Base-by-base conservation (phyloP, 306 rosid species). In the Myrica gale region DNA sequence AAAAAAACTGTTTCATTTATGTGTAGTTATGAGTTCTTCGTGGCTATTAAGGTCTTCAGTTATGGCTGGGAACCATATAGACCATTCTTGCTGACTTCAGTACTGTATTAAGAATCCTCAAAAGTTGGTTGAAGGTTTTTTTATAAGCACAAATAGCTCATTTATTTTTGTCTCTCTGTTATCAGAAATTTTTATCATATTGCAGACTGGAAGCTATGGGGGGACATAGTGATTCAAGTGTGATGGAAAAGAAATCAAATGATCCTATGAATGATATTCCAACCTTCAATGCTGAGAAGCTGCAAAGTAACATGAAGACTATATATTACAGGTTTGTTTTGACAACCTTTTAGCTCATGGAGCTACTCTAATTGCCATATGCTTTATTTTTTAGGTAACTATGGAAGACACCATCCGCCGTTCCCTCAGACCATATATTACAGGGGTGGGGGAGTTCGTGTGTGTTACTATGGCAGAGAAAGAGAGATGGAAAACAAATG, bases 231-330 rank as follows among this genome's bases (percentile, higher is more conserved):
- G 92, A 88, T 65, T 83, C 89, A 17, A 78, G 79, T 81, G 76
- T 85, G 52, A 80, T 85, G 17, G 95, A 75, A 78, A 95, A 89
- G 87, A 95, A 95, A 84, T 82, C 90, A 68, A 72, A 83, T 80
- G 91, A 88, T 16, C 84, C 84, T 54, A 7, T 74, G 54, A 81
- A 85, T 78, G 96, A 88, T 68, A 52, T 90, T 58, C 87, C 90
- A 47, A 89, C 88, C 75, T 90, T 90, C 74, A 92, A 89, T 86
- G 87, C 91, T 37, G 99, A 92, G 86, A 92, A 89, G 83, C 77
- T 95, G 93, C 99, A 90, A 80, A 89, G 86, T 87, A 95, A 95
- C 87, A 80, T 92, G 91, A 95, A 92, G 70, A 69, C 81, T 26
- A 87, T 95, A 77, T 88, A 89, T 82, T 90, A 95, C 96, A 95